Percentiles rank a stretch among this genome's conserved stretches.
Evolutionary conservation across 768 basidiomycete species (phyloP).

Genomic region (Boletus rubescentipes): DNA sequence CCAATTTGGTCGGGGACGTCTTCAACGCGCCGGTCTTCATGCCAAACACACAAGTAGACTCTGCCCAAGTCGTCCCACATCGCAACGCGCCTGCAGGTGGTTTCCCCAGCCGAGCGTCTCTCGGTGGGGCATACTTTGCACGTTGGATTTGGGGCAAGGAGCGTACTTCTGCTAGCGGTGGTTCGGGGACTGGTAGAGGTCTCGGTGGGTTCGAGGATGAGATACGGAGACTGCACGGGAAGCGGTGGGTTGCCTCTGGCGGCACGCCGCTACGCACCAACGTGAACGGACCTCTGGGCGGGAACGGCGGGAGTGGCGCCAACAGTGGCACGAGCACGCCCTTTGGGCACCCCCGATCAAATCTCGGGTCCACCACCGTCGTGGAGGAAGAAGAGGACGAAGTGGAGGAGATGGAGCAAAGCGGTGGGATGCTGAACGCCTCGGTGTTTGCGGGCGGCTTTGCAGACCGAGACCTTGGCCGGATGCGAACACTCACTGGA

Average conservation of each 20-base stretch:
- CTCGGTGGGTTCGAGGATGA: conserved; percentile 79
- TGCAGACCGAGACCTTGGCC: conserved; percentile 42
- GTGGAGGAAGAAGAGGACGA: conserved; percentile 82
- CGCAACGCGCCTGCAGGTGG: conserved; percentile 71
- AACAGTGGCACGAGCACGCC: conserved; percentile 72
- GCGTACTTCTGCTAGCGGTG: conserved; percentile 30
- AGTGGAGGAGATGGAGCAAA: conserved; percentile 53
- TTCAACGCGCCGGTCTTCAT: conserved; percentile 82
- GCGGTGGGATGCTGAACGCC: conserved; percentile 26
- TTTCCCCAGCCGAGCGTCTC: conserved; percentile 65
- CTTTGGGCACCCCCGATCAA: conserved; percentile 51
- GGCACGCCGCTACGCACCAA: conserved; percentile 59
- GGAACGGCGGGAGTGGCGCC: conserved; percentile 45
- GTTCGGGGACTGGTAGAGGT: conserved; percentile 34
- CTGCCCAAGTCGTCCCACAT: conserved; percentile 66
- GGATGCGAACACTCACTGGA: conserved; percentile 57
- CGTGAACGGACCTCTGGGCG: conserved; percentile 42
- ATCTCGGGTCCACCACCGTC: conserved; percentile 52
- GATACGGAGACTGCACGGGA: conserved; percentile 64
- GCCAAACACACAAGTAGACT: conserved; percentile 72
- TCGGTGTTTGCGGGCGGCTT: conserved; percentile 37
- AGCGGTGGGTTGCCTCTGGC: conserved; percentile 72
- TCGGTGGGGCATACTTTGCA: conserved; percentile 78
- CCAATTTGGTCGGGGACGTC: conserved; percentile 76
- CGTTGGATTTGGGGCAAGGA: conserved; percentile 86